Base-by-base conservation (phyloP, 2,329 filamentous ascomycete species). In the Fusarium sp. region DNA sequence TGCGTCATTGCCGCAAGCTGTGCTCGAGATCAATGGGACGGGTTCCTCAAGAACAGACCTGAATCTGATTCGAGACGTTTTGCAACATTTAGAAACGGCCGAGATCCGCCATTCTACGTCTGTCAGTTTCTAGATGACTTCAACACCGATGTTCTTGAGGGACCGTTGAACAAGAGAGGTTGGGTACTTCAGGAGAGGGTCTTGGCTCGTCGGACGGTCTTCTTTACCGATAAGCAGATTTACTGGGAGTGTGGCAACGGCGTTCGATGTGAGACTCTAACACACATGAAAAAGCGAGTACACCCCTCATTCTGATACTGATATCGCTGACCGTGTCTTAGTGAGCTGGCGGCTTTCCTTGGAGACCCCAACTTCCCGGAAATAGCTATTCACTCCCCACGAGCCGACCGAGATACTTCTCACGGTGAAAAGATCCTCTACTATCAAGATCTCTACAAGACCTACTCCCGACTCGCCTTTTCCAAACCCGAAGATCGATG, bases 1-100 rank as follows among this genome's bases (percentile, higher is more conserved):
- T 87, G 62, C 9, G 45, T 56, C 6, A 45, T 65, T 6, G 54
- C 54, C 5, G 54, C 62, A 2, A 60, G 61, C 14, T 47, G 62
- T 20, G 54, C 62, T 5, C 25, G 7, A 9, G 43, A 35, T 7
- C 52, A 57, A 15, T 38, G 17, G 14, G 65, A 68, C 4, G 65
- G 65, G 6, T 68, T 68, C 7, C 40, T 68, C 2, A 47, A 25
- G 40, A 33, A 64, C 4, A 10, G 65, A 6, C 22, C 14, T n/a
- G 27, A 54, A 30, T 60, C 63, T 20, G 43, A 60, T 7, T 10
- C 14, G 17, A 63, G 61, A 2, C 30, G 47, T 4, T 43, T 50
- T 12, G 35, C 50, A 4, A 35, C 60, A 3, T 40, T 68, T 2
- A 25, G n/a, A 4, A 15, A 35, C 8, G 22, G 25, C 3, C 20